Evolutionary conservation across 352 stramenopile species (phyloP).

Genomic region (Pythium biforme): DNA sequence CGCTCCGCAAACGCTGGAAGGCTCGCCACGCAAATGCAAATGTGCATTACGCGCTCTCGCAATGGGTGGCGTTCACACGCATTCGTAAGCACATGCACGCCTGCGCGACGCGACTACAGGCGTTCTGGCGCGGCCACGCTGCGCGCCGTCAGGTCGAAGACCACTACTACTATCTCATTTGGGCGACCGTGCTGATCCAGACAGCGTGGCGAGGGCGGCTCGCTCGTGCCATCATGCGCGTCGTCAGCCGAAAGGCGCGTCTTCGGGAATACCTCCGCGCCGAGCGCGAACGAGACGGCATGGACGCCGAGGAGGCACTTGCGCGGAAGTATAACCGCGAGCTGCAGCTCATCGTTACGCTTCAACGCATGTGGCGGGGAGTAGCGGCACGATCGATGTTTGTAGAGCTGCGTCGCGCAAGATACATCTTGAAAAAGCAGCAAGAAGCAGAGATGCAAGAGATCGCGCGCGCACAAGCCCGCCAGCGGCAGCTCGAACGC

Average conservation of each 20-base stretch:
- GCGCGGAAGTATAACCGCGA: conserved; percentile 50
- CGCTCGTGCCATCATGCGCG: conserved; percentile 47
- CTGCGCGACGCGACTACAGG: conserved; percentile 44
- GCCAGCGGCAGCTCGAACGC: conserved; percentile 48
- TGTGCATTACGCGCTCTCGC: conserved; percentile 46
- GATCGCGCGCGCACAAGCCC: conserved; percentile 49
- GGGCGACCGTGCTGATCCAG: conserved; percentile 70
- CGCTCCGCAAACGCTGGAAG: conserved; percentile 42
- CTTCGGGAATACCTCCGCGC: conserved; percentile 68
- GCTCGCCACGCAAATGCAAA: conserved; percentile 52
- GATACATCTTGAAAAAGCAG: conserved; percentile 61
- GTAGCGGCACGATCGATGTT: conserved; percentile 64
- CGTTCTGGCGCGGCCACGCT: conserved; percentile 60
- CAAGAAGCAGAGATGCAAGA: conserved; percentile 71
- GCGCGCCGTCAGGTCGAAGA: conserved; percentile 53
- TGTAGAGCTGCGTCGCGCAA: conserved; percentile 52
- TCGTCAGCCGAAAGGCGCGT: conserved; percentile 48
- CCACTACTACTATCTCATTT: conserved; percentile 53
- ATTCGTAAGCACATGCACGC: conserved; percentile 33
- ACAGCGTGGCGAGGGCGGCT: conserved; percentile 65
- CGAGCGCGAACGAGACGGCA: conserved; percentile 59
- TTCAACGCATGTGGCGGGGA: conserved; percentile 74
- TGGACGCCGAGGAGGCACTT: conserved; percentile 44
- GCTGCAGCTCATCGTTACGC: conserved; percentile 51
- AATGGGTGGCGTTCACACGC: conserved; percentile 44